phyloP scores from a whole-genome alignment of 1,284 basidiomycete species.

The Lignosus rhinocerotis region DNA sequence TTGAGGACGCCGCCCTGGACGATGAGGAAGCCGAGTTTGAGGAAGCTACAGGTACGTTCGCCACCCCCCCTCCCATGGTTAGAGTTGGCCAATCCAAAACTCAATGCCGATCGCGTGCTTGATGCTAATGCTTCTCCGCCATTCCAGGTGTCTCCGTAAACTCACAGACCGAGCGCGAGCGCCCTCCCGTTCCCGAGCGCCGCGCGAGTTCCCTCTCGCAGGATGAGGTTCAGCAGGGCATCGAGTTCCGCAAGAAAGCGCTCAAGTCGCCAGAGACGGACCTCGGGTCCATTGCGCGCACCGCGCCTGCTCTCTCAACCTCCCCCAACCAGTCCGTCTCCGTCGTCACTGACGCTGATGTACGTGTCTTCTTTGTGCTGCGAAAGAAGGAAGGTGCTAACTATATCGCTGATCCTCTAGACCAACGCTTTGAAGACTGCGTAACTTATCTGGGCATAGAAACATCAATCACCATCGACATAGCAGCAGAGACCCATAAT shows the following conservation, averaged over 20 bases:
- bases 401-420: not conserved
- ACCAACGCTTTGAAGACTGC: conserved; percentile 11
- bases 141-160: conserved; percentile 13
- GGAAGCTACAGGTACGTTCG: conserved; percentile 28
- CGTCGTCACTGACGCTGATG: conserved; percentile 41
- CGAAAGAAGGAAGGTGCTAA: no score
- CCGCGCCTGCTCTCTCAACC: conserved; percentile 70
- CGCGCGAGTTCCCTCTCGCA: conserved; percentile 50
- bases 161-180: conserved; percentile 9
- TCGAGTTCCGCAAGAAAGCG: conserved; percentile 66
- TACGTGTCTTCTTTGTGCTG: conserved; percentile 25
- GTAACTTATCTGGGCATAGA: conserved; percentile 12
- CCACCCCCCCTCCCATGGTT: not conserved
- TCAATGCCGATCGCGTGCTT: not conserved
- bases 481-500: no score
- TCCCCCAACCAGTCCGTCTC: conserved; percentile 51
- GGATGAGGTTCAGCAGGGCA: conserved; percentile 66
- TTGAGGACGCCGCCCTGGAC: conserved; percentile 52
- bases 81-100: not conserved
- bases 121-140: not conserved
- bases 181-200: conserved; percentile 17
- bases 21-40: conserved; percentile 52
- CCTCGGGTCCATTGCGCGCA: conserved; percentile 78
- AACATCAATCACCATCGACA: not conserved
- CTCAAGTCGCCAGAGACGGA: conserved; percentile 67